A percentile compares a stretch with the other conserved stretches of the same genome.
phyloP scores from a whole-genome alignment of 306 rosid species.

The Gastrolobium villosum region DNA sequence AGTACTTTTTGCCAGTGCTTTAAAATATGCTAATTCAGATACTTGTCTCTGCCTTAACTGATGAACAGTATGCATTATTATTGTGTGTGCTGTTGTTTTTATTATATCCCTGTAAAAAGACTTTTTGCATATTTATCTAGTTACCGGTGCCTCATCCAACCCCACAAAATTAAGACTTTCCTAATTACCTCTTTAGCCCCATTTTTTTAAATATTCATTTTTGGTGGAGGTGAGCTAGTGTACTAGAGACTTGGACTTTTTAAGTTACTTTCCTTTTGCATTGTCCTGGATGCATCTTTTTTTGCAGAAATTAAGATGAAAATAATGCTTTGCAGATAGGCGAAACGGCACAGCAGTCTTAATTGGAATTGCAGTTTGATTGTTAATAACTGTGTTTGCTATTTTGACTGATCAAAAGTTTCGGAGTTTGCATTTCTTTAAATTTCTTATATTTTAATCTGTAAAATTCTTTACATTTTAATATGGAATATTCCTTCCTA shows the following conservation, averaged over 20 bases:
- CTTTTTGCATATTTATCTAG: not conserved
- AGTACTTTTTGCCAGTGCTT: not conserved
- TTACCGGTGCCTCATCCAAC: not conserved
- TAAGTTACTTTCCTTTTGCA: not conserved
- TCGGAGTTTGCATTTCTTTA: not conserved
- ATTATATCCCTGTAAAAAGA: not conserved
- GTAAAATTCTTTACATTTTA: not conserved
- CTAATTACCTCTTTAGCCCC: not conserved
- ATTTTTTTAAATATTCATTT: not conserved
- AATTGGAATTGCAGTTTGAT: not conserved
- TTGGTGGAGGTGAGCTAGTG: not conserved
- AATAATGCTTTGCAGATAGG: not conserved
- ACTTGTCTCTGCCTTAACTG: not conserved
- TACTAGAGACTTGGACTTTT: not conserved
- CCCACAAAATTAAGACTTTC: not conserved
- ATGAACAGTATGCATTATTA: not conserved
- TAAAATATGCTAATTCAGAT: not conserved
- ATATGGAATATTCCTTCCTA: no score
- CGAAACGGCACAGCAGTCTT: no score
- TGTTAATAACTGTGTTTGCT: not conserved
- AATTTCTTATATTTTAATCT: not conserved
- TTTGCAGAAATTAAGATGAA: not conserved
- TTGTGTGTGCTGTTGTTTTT: not conserved
- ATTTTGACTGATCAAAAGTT: not conserved
- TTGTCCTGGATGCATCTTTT: not conserved